These are phyloP conservation scores for Prunus padus DNA, from an alignment of 306 rosid species.

Conservation along the genomic window DNA sequence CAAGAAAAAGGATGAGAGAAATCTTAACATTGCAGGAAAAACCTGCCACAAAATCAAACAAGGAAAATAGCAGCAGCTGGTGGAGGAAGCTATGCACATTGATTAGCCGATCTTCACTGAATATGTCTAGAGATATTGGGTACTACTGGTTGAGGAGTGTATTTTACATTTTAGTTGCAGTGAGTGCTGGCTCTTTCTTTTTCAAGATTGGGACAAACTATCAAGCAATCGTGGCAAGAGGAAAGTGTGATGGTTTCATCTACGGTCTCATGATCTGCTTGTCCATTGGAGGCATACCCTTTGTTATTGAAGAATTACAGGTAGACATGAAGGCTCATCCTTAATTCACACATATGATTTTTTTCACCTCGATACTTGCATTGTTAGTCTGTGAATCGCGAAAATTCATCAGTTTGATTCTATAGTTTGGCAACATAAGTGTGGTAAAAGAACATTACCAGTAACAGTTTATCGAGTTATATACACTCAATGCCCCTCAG, in stretches of 20 bases:
- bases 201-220: slow-evolving; percentile 3
- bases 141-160: slow-evolving; percentile 28
- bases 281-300: slow-evolving; percentile 34
- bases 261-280: slow-evolving; percentile 32
- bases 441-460: too few relatives aligned
- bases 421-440: too few relatives aligned
- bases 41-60: not conserved
- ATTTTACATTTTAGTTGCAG: slow-evolving; percentile 17
- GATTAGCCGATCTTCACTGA: slow-evolving; percentile 16
- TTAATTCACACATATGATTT: not conserved
- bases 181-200: slow-evolving; percentile 19
- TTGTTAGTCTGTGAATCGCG: not conserved
- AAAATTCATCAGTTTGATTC: not conserved
- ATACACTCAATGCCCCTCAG: too few relatives aligned
- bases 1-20: slow-evolving; percentile 20
- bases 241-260: slow-evolving; percentile 28
- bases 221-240: slow-evolving; percentile 17
- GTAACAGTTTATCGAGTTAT: too few relatives aligned
- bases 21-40: slow-evolving; percentile 8
- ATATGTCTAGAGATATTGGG: slow-evolving; percentile 33
- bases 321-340: not conserved
- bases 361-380: not conserved
- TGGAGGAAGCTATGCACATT: slow-evolving; percentile 16
- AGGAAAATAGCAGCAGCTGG: slow-evolving; percentile 5
- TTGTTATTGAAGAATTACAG: too few relatives aligned